phyloP scores from a whole-genome alignment of 805 yeast species.

The Zygosaccharomyces kombuchaensis region DNA sequence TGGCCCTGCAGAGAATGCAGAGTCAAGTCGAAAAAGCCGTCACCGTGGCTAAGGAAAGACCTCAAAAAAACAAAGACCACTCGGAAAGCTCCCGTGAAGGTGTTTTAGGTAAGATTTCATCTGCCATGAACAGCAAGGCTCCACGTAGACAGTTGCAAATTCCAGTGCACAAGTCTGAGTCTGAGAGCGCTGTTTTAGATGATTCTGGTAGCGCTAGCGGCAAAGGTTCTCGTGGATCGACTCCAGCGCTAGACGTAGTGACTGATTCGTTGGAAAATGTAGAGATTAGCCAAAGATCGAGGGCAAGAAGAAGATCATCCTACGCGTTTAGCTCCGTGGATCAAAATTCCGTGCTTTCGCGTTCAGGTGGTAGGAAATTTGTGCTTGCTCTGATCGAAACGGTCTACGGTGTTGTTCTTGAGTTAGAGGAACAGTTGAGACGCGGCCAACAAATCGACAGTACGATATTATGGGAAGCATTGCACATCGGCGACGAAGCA shows the following conservation, averaged over 20 bases:
- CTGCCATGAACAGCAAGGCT: constrained; percentile 73
- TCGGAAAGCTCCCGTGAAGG: constrained; percentile 56
- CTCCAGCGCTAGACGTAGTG: constrained; percentile 31
- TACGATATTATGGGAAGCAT: constrained; percentile 66
- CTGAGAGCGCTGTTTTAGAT: constrained; percentile 28
- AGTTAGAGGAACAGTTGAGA: constrained; percentile 71
- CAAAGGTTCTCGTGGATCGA: constrained; percentile 17
- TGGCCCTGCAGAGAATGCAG: constrained; percentile 95
- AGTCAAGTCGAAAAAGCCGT: constrained; percentile 97
- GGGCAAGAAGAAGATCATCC: constrained; percentile 35
- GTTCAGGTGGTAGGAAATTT: constrained; percentile 46
- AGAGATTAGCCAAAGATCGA: constrained; percentile 24
- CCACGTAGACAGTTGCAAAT: constrained; percentile 83
- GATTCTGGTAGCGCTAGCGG: constrained; percentile 11
- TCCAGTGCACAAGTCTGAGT: constrained; percentile 28
- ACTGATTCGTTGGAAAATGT: constrained; percentile 32
- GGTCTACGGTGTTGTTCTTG: constrained; percentile 70
- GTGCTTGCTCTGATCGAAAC: constrained; percentile 69
- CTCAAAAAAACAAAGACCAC: constrained; percentile 51
- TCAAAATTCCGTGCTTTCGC: constrained; percentile 33
- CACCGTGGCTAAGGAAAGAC: constrained; percentile 86
- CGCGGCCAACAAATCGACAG: constrained; percentile 46
- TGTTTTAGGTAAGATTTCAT: constrained; percentile 83
- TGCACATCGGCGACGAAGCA: constrained; percentile 62
- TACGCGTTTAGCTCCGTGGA: constrained; percentile 34